Base-by-base conservation (phyloP, 1,284 basidiomycete species). In the Cutaneotrichosporon sp. region DNA sequence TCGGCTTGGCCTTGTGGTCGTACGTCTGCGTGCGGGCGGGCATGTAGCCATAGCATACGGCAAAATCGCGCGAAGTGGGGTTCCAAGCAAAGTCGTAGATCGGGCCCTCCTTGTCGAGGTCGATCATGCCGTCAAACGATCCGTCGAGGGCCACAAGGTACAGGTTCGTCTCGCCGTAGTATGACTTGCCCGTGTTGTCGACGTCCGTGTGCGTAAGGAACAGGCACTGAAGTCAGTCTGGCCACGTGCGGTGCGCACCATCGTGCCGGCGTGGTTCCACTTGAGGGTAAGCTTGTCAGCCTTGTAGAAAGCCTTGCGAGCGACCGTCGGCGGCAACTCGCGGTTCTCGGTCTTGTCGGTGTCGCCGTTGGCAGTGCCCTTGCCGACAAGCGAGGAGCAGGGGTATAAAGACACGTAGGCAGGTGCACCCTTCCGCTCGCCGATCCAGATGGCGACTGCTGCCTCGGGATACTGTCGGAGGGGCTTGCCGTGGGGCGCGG, bases 1-100 rank as follows among this genome's bases (percentile, higher is more conserved):
- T 83, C 5, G 89, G 85, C 66, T 91, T 90, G 65, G 93, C 91
- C 55, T 93, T 90, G 73, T 91, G 88, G 78, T 97, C 93, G 76
- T 97, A 98, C 21, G 97, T 80, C 81, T 90, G 89, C 0, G 89
- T 88, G 80, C 96, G 95, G 16, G 96, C 92, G 1, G 96, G 97
- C 92, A 98, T 98, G 80, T 88, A 58, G 71, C 96, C 95, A 77
- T 98, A 98, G 56, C 94, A 89, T 42, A 98, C 95, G 65, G 89
- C 88, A 75, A 98, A 99, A 80, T 99, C 96, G 77, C 95, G 92
- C 61, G 91, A 92, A 73, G 93, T 97, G n/a, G 96, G 94, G 72
- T 89, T 95, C 96, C 96, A 99, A 21, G 87, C 84, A 73, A 97
- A 97, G 78, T 98, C 96, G 75, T 97, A 94, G 70, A 99, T 93